These are phyloP conservation scores for Parietaria judaica DNA, from an alignment of 306 rosid genomes.

Conservation along the genomic window DNA sequence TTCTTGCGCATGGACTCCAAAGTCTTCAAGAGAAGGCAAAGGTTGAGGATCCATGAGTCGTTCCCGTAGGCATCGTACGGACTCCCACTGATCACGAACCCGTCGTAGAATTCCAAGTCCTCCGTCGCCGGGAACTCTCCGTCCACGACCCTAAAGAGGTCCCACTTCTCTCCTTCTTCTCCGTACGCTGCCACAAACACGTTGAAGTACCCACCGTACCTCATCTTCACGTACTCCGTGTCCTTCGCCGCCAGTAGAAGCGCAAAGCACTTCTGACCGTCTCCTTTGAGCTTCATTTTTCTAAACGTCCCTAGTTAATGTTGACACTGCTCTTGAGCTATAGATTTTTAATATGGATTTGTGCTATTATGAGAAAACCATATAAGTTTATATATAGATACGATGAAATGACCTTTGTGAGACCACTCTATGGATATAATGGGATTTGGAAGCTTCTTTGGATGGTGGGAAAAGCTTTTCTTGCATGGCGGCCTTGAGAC, in stretches of 20 bases:
- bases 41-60: conserved; percentile 51
- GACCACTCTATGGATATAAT: no score
- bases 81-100: conserved; percentile 57
- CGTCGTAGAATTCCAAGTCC: conserved; percentile 44
- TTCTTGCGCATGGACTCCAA: conserved; percentile 56
- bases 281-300: neutral
- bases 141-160: conserved; percentile 46
- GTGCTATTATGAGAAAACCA: no score
- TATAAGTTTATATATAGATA: no score
- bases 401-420: no score
- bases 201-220: conserved; percentile 51
- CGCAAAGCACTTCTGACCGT: conserved; percentile 26
- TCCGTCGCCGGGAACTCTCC: conserved; percentile 43
- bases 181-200: conserved; percentile 50
- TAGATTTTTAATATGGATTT: no score
- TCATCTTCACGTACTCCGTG: conserved; percentile 47
- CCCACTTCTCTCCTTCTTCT: conserved; percentile 59
- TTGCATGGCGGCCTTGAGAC: no score
- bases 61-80: conserved; percentile 47
- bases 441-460: no score
- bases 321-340: no score
- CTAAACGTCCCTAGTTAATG: neutral
- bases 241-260: conserved; percentile 51
- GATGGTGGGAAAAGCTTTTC: no score
- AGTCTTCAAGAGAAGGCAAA: conserved; percentile 45